Percentiles rank a stretch among this genome's conserved stretches.
These are phyloP conservation scores for Sclerotinia minor DNA, from an alignment of 2,329 filamentous ascomycete genomes.

Conservation along the genomic window DNA sequence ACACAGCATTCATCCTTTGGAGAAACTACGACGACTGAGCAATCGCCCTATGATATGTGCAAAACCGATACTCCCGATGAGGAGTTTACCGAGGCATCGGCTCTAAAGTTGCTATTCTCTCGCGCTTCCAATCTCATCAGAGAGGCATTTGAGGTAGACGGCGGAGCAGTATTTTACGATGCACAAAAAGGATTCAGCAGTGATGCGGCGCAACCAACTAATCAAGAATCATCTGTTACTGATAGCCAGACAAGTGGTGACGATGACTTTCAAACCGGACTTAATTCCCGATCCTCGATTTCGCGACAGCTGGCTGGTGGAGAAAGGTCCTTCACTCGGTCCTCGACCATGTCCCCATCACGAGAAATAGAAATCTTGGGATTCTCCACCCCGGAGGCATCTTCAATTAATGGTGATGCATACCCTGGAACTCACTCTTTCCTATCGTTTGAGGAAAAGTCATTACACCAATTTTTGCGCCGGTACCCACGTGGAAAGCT, in stretches of 20 bases:
- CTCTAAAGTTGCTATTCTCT: constrained; percentile 38
- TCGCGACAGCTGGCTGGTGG: not conserved
- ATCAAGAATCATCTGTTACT: constrained; percentile 15
- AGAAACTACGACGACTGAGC: constrained; percentile 28
- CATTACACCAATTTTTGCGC: constrained; percentile 42
- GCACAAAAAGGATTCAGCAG: constrained; percentile 38
- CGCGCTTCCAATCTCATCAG: constrained; percentile 41
- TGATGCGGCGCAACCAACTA: not conserved
- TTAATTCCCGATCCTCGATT: not conserved
- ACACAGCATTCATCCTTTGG: constrained; percentile 31
- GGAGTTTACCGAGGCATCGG: constrained; percentile 35
- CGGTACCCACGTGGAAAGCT: constrained; percentile 51
- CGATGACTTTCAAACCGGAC: not conserved
- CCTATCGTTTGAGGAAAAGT: constrained; percentile 37
- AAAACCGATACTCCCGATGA: constrained; percentile 27
- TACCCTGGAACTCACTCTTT: constrained; percentile 36
- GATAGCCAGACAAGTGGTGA: constrained; percentile 22
- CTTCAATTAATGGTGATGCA: constrained; percentile 39
- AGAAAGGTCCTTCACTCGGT: constrained; percentile 10
- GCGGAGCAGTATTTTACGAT: constrained; percentile 41
- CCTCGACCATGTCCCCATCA: not conserved
- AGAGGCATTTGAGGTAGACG: constrained; percentile 42
- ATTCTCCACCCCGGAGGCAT: constrained; percentile 38
- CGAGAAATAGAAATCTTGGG: constrained; percentile 39
- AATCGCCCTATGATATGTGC: constrained; percentile 29